A percentile compares a stretch with the other conserved stretches of the same genome.
phyloP scores from a whole-genome alignment of 768 basidiomycete genomes.

The Tulasnella calospora region DNA sequence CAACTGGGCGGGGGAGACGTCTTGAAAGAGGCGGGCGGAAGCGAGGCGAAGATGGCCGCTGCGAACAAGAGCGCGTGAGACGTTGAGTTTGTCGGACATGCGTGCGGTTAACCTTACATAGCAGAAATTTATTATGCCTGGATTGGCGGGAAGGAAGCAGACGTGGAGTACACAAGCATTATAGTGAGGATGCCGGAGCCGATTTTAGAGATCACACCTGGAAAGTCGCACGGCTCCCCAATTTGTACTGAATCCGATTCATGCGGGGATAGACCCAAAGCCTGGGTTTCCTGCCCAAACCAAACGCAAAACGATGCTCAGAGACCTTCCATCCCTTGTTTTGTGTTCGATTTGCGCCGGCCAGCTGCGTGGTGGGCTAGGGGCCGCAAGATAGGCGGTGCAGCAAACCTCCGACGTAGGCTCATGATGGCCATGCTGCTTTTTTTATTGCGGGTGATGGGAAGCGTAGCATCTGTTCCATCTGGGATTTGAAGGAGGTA shows the following conservation, averaged over 20 bases:
- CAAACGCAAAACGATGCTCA: neutral
- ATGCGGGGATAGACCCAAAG: conserved; percentile 8
- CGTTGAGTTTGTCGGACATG: neutral
- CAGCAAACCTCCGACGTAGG: neutral
- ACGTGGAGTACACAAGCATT: neutral
- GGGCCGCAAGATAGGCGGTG: neutral
- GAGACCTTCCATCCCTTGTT: neutral
- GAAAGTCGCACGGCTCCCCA: neutral
- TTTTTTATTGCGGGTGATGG: neutral
- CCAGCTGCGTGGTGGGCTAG: neutral
- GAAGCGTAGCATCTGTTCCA: neutral
- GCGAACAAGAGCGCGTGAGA: conserved; percentile 9
- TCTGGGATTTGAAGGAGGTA: neutral
- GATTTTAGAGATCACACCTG: neutral
- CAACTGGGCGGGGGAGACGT: neutral
- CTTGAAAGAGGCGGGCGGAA: neutral
- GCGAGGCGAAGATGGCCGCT: neutral
- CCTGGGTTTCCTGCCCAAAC: conserved; percentile 4
- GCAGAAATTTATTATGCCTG: neutral
- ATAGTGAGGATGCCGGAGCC: neutral
- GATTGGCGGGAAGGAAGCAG: neutral
- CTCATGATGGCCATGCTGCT: conserved; percentile 1
- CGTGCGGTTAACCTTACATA: neutral
- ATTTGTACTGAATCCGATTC: neutral
- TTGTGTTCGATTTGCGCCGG: neutral